Evolutionary conservation across 2,329 filamentous ascomycete genomes (phyloP), one percentile per base, ranked within the genome.

Genomic region (Juglanconis juglandina): DNA sequence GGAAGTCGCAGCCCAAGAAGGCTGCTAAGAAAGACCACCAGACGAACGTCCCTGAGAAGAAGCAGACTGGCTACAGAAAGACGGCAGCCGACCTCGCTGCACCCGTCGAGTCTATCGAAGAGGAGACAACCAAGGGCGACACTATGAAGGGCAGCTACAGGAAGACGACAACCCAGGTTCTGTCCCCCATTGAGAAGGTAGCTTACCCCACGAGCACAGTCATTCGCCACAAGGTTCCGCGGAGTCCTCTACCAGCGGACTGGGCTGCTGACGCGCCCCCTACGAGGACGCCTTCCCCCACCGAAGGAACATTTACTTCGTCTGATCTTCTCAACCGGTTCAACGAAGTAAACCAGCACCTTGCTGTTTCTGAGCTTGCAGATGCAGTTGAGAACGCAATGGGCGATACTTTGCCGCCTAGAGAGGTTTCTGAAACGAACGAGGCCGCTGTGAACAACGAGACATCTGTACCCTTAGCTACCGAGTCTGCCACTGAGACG

Each of bases 221-320:
- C 44, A 60, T 62, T 37, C 60, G 60, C 1, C 57, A 60, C 54
- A 61, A 53, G 39, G 30, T 52, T 32, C 33, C 52, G 32, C 58
- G 49, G 33, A 34, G 3, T 2, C 10, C 30, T 34, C 42, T 53
- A 9, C 63, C 59, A 50, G 39, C 33, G 46, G 48, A 46, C n/a
- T 62, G 51, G 56, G 52, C 30, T 10, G 30, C 34, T 48, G 53
- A 48, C 6, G 35, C 5, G 42, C 4, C 34, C 5, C 4, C 5
- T 10, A 14, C 11, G 5, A 37, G 35, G 17, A 24, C 35, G n/a
- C 17, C 17, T 2, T 39, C 44, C 3, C 34, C 53, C 6, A 13
- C 13, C 1, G 4, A 39, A 4, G 17, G 24, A 14, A 39, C 34
- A 5, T 39, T 48, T n/a, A 4, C 33, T 24, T 13, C 9, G 5